Base-by-base conservation (phyloP, 257 asterid species). In the Euphrasia confusa region DNA sequence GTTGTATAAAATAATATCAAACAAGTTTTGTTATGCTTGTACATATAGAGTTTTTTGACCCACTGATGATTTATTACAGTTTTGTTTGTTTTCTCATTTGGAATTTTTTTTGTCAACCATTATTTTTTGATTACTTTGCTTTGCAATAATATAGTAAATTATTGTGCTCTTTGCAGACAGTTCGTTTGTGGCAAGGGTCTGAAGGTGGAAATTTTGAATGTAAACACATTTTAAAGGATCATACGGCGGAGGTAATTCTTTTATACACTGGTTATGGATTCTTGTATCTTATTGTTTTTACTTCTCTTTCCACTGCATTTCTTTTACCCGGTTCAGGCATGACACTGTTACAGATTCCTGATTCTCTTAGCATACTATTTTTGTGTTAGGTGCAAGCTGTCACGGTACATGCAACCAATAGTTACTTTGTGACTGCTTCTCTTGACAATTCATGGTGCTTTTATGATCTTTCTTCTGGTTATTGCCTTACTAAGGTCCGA, bases 391-490 rank as follows among this genome's bases (percentile, higher is more conserved):
- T 93, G 73, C 94, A 87, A 82, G 96, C 99, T 50, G 97, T 93
- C 58, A 93, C 99, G 10, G 61, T 93, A 72, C 99, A 93, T 68
- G 96, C 99, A 27, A 93, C 99, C 75, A 83, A 85, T 63, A 83
- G 84, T 52, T 93, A 93, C 65, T 87, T 87, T 35, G 97, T 87
- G 66, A 83, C 96, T 24, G 97, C 97, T 70, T 93, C 99, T 58
- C 94, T 89, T 71, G 99, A 93, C 78, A 81, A 68, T 70, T 75
- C 97, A 3, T 93, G 99, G 99, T 93, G 99, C 83, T 93, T 93
- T 72, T 93, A 89, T 60, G 97, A 89, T 3, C 85, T 93, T 71
- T 68, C 82, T 70, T 79, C 97, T 65, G 99, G 99, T 64, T 81
- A 77, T 87, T 93, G 99, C 83, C 96, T 93, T 45, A 50, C 95